Conservation (phyloP, 2,329 filamentous ascomycete genomes). For the Aspergillus amoenus region DNA sequence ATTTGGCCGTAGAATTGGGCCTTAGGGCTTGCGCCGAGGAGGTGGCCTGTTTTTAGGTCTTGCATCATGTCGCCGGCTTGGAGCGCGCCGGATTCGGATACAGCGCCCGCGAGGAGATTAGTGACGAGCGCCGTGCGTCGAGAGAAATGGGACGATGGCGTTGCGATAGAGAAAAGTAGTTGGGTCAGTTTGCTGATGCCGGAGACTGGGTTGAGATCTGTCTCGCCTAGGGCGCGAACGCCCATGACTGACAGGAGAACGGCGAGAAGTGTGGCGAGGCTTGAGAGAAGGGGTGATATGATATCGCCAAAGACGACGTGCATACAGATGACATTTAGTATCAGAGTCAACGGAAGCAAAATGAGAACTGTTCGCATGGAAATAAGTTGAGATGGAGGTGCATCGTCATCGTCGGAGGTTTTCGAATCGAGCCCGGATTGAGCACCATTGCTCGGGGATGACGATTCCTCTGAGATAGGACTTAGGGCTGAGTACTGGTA, state of each 20-base stretch:
- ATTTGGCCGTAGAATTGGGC: conserved; percentile 97
- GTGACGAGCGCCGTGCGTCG: conserved; percentile 82
- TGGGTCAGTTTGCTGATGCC: conserved; percentile 97
- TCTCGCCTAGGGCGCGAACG: conserved; percentile 69
- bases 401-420: conserved; percentile 66
- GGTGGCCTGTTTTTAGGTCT: conserved; percentile 92
- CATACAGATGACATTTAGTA: conserved; percentile 78
- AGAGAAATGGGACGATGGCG: conserved; percentile 75
- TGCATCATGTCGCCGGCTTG: conserved; percentile 97
- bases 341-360: conserved; percentile 73
- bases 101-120: conserved; percentile 89
- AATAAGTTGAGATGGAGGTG: conserved; percentile 79
- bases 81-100: conserved; percentile 79
- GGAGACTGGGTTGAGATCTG: conserved; percentile 92
- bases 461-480: conserved; percentile 23
- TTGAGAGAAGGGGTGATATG: conserved; percentile 73
- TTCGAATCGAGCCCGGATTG: not conserved
- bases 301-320: conserved; percentile 79
- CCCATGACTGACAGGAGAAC: conserved; percentile 67
- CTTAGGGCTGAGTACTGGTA: conserved; percentile 33
- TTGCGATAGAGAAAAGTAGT: conserved; percentile 88
- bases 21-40: conserved; percentile 86
- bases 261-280: conserved; percentile 80
- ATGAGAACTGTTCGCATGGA: conserved; percentile 68
- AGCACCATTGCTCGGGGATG: conserved; percentile 10